Evolutionary conservation across 2,329 filamentous ascomycete species (phyloP).

Genomic region (Colletotrichum brevisporum): DNA sequence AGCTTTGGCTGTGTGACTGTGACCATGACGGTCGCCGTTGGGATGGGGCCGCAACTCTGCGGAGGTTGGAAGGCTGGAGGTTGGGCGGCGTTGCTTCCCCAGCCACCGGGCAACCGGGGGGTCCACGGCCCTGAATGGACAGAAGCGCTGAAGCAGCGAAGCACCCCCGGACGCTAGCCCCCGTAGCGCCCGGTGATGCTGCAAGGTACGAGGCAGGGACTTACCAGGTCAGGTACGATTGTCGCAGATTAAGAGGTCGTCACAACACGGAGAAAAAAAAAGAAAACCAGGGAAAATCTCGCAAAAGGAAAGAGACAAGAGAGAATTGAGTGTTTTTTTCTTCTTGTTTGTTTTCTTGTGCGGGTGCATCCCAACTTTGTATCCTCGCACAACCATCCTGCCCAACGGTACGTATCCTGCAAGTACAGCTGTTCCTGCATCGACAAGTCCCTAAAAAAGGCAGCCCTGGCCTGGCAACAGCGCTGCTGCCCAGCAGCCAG

Average conservation of each 20-base stretch:
- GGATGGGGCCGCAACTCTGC: neutral
- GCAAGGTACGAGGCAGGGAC: conserved; percentile 27
- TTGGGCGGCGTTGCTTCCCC: conserved; percentile 34
- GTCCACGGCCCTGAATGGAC: no score
- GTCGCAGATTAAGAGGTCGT: neutral
- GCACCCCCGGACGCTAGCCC: conserved; percentile 23
- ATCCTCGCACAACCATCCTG: neutral
- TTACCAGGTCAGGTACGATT: neutral
- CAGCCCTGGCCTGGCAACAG: no score
- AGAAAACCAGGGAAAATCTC: no score
- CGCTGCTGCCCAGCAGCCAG: no score
- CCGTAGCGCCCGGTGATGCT: conserved; percentile 33
- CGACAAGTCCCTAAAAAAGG: neutral
- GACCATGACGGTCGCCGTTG: no score
- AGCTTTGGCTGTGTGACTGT: neutral
- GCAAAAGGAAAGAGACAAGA: no score
- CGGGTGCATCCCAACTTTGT: conserved; percentile 24
- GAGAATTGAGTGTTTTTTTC: no score
- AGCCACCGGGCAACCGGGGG: conserved; percentile 31
- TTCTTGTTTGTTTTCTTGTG: neutral
- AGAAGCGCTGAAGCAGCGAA: neutral
- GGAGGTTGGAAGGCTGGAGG: conserved; percentile 25
- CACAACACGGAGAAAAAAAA: neutral
- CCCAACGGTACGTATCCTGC: conserved; percentile 29
- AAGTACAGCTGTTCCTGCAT: conserved; percentile 36